Evolutionary conservation across 306 rosid genomes (phyloP).

Genomic region (Rosa rugosa): DNA sequence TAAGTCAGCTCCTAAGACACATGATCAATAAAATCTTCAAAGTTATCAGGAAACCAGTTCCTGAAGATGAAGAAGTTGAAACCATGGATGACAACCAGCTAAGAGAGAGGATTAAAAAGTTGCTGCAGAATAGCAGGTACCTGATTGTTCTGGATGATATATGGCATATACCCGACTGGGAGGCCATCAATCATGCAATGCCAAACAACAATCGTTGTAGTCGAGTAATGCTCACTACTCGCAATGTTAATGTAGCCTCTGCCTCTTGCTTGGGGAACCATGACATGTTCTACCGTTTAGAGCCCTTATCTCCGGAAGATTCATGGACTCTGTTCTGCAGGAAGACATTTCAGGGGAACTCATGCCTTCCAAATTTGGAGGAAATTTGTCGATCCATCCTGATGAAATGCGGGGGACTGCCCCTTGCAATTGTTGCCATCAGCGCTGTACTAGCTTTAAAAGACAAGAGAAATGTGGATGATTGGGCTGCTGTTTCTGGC

Average conservation of each 20-base stretch:
- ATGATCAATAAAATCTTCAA: constrained; percentile 32
- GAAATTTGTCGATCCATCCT: constrained; percentile 29
- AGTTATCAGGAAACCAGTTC: constrained; percentile 29
- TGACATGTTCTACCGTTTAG: constrained; percentile 33
- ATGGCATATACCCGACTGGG: constrained; percentile 52
- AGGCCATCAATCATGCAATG: constrained; percentile 47
- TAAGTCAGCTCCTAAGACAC: constrained; percentile 45
- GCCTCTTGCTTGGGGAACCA: constrained; percentile 27
- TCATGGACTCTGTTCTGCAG: too few species aligned
- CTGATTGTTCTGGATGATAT: constrained; percentile 58
- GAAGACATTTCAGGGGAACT: too few species aligned
- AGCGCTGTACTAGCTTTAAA: constrained; percentile 52
- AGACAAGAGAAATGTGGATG: constrained; percentile 41
- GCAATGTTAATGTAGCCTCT: constrained; percentile 39
- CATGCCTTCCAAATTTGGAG: too few species aligned
- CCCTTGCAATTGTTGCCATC: constrained; percentile 66
- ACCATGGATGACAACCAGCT: constrained; percentile 35
- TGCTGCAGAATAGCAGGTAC: constrained; percentile 44
- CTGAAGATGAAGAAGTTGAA: constrained; percentile 35
- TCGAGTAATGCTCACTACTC: constrained; percentile 55
- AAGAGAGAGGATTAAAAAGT: constrained; percentile 35
- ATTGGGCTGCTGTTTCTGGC: constrained; percentile 40
- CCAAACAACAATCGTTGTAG: constrained; percentile 49
- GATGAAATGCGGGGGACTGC: constrained; percentile 59
- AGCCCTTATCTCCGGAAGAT: constrained; percentile 29